Conservation (phyloP, 371 early-diverging fungal genomes). For the Choanephora cucurbitarum region DNA sequence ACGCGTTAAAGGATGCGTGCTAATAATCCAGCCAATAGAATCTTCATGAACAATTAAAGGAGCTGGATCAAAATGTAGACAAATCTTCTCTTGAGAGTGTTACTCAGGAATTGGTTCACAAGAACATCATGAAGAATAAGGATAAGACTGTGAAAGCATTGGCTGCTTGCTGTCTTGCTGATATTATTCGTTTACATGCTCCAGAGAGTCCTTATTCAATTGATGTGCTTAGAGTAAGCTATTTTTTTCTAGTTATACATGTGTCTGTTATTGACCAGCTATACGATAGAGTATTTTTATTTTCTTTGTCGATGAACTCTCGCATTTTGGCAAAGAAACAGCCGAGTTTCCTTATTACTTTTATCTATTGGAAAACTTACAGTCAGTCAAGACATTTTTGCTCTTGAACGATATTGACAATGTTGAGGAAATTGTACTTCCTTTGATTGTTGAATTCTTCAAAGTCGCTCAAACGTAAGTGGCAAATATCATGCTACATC, state of each 20-base stretch:
- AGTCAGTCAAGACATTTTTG: slow-evolving; percentile 81
- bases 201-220: slow-evolving; percentile 89
- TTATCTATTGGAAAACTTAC: slow-evolving; percentile 86
- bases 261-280: not conserved
- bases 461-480: slow-evolving; percentile 21
- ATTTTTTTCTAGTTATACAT: slow-evolving; percentile 27
- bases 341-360: slow-evolving; percentile 72
- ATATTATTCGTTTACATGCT: slow-evolving; percentile 88
- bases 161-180: slow-evolving; percentile 89
- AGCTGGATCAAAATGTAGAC: slow-evolving; percentile 39
- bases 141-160: slow-evolving; percentile 79
- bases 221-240: slow-evolving; percentile 61
- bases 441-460: slow-evolving; percentile 27
- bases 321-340: slow-evolving; percentile 56
- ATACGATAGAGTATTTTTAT: slow-evolving; percentile 68
- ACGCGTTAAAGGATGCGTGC: not conserved
- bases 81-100: slow-evolving; percentile 60
- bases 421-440: slow-evolving; percentile 25
- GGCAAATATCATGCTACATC: not conserved
- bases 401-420: slow-evolving; percentile 56
- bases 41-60: slow-evolving; percentile 33
- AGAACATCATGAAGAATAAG: slow-evolving; percentile 71
- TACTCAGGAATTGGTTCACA: slow-evolving; percentile 68
- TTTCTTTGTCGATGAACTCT: slow-evolving; percentile 77
- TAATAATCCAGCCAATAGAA: too few relatives aligned